phyloP scores from a whole-genome alignment of 257 asterid genomes.

The Fraxinus pennsylvanica region DNA sequence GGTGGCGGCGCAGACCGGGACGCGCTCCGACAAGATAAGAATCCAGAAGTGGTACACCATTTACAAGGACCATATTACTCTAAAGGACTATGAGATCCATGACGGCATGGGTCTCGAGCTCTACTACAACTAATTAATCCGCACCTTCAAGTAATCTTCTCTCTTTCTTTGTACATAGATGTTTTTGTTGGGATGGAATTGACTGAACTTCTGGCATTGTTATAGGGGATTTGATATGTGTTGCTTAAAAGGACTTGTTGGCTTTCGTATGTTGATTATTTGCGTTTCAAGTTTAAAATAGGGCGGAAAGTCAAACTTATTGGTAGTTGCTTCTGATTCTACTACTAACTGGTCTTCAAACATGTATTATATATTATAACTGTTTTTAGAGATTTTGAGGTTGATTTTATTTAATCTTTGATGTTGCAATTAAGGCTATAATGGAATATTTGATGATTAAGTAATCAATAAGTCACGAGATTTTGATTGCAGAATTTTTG shows the following conservation, averaged over 20 bases:
- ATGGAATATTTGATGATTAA: too few species aligned
- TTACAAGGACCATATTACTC: conserved; percentile 85
- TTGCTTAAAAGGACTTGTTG: not conserved
- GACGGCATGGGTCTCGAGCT: conserved; percentile 94
- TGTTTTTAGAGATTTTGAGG: too few species aligned
- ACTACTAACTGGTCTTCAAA: too few species aligned
- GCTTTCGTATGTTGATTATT: not conserved
- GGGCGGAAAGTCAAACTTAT: not conserved
- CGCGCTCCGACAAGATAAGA: conserved; percentile 80
- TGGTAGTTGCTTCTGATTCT: not conserved
- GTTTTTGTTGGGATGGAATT: not conserved
- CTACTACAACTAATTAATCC: conserved; percentile 56
- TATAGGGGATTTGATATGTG: not conserved
- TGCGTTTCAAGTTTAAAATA: not conserved
- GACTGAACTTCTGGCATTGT: not conserved
- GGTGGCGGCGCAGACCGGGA: conserved; percentile 89
- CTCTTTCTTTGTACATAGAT: not conserved
- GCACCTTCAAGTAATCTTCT: not conserved
- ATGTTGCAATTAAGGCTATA: too few species aligned
- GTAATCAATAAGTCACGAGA: too few species aligned
- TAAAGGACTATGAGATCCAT: conserved; percentile 75
- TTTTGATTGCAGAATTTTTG: too few species aligned
- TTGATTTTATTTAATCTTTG: too few species aligned
- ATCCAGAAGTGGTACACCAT: conserved; percentile 85
- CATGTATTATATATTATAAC: too few species aligned